These are phyloP conservation scores for Coemansia sp. DNA, from an alignment of 192 early-diverging fungal species.

Conservation along the genomic window DNA sequence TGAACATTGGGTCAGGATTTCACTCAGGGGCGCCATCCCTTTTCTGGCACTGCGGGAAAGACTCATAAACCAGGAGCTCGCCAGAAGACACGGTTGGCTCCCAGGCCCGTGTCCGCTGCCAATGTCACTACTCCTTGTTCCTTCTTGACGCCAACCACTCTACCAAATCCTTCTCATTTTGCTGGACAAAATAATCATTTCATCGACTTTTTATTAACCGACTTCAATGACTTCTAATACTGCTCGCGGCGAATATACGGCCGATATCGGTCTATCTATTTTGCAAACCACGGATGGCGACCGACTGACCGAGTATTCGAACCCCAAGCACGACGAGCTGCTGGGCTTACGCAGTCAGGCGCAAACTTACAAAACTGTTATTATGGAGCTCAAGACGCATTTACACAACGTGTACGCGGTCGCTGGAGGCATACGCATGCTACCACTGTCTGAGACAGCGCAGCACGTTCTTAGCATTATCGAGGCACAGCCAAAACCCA, in stretches of 20 bases:
- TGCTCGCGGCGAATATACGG: neutral
- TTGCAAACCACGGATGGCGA: conserved; percentile 13
- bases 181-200: neutral
- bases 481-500: neutral
- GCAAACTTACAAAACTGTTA: conserved; percentile 12
- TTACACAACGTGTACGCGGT: conserved; percentile 24
- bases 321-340: conserved; percentile 32
- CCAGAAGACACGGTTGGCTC: neutral
- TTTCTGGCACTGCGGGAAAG: neutral
- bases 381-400: conserved; percentile 27
- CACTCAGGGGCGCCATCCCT: conserved; percentile 2
- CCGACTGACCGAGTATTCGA: conserved; percentile 19
- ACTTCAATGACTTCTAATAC: neutral
- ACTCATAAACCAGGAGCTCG: neutral
- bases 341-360: conserved; percentile 16
- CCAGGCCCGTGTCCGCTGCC: neutral
- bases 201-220: neutral
- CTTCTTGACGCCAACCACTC: neutral
- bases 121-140: neutral
- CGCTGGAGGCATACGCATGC: conserved; percentile 27
- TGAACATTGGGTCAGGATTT: neutral
- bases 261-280: conserved; percentile 3
- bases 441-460: conserved; percentile 23
- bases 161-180: neutral
- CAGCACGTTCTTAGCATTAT: neutral